Evolutionary conservation across 106 monocot species (phyloP), one percentile per base, ranked within the genome.

Genomic region (Phalaenopsis aphrodite): DNA sequence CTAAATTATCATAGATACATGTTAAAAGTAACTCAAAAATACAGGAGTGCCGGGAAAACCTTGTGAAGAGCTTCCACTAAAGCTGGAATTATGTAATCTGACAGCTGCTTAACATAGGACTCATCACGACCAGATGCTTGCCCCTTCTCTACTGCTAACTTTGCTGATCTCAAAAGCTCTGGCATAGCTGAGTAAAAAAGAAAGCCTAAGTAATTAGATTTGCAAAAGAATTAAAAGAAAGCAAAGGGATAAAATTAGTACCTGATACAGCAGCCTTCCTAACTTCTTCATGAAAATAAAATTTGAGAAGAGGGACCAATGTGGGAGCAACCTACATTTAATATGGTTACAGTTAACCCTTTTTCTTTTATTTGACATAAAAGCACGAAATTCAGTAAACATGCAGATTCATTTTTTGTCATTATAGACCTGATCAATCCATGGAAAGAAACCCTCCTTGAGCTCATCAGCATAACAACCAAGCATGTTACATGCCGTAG

Each of bases 401-500:
- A 14, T n/a, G 2, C 66, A 23, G 56, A 17, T 21, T 41, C 42
- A 79, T 18, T 42, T 37, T n/a, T 65, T 11, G 15, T 76, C 46
- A 61, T 76, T 66, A 78, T 69, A 6, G 79, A 94, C 97, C 92
- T 94, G 92, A 85, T 94, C 98, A 65, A 94, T 92, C 98, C 98
- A 98, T 69, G 98, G 98, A 79, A 87, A 98, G 89, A 98, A 94
- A 2, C 98, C 94, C 83, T 98, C 94, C 79, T 98, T 94, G 23
- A 98, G 89, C 66, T 98, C 98, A 86, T 94, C 90, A 71, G 92
- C 94, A 86, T 93, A 98, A 56, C 94, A 98, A 72, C 98, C 94
- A 38, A 94, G 98, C 98, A 94, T 94, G 79, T 98, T 94, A 83
- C 98, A 98, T 36, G 98, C 94, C n/a, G 94, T 98, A 21, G 94